Evolutionary conservation across 768 basidiomycete species (phyloP).

Genomic region (Strobilomyces echinocephalus): DNA sequence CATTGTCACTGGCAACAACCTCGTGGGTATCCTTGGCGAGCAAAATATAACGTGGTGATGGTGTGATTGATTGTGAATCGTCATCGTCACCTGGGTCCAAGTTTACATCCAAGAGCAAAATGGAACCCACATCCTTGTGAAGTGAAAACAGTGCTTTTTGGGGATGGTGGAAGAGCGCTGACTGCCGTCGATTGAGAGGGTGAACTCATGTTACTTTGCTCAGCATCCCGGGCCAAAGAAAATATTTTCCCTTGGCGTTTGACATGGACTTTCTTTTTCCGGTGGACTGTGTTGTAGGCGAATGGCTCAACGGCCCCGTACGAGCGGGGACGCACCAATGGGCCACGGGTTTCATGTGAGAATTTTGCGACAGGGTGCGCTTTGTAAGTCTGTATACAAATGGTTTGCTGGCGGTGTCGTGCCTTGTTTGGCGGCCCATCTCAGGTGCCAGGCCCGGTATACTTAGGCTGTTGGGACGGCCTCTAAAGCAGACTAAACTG

Average conservation of each 20-base stretch:
- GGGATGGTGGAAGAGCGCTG: neutral
- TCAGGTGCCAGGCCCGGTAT: neutral
- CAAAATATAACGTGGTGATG: neutral
- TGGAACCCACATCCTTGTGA: conserved; percentile 3
- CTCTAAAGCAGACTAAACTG: neutral
- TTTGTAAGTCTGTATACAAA: neutral
- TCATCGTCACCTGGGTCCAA: neutral
- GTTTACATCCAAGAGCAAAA: neutral
- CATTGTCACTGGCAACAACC: conserved; percentile 12
- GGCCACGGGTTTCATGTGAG: neutral
- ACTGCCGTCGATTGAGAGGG: neutral
- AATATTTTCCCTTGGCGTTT: no score
- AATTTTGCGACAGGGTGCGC: neutral
- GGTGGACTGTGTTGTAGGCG: no score
- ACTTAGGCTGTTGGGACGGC: neutral
- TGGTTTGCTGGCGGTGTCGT: neutral
- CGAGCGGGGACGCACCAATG: no score
- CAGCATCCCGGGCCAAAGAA: no score
- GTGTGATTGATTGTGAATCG: conserved; percentile 1
- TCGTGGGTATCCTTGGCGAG: neutral
- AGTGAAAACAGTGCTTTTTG: neutral
- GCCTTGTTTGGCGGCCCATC: neutral
- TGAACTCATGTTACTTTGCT: no score
- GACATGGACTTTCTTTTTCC: no score
- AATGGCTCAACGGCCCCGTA: no score